phyloP scores from a whole-genome alignment of 2,329 filamentous ascomycete species.

The Colletotrichum noveboracense region DNA sequence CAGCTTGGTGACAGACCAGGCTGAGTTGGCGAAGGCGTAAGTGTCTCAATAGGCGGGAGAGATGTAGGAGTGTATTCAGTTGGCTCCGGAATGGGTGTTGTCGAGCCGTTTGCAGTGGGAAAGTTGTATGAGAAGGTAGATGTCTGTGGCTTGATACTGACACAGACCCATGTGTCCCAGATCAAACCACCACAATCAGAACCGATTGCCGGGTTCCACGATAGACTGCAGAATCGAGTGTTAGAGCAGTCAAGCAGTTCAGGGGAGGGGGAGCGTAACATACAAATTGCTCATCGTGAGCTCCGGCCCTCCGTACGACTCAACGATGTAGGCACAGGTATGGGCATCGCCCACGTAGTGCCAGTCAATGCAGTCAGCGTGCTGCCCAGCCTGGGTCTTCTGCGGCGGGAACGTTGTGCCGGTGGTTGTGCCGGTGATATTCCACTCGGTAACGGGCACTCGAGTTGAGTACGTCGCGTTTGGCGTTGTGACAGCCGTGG shows the following conservation, averaged over 20 bases:
- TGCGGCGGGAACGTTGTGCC: conserved; percentile 22
- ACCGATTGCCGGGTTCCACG: conserved; percentile 20
- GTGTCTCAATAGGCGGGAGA: not conserved
- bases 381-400: conserved; percentile 24
- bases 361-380: conserved; percentile 20
- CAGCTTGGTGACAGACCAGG: conserved; percentile 9
- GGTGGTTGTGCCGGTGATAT: not conserved
- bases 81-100: not conserved
- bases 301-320: not conserved
- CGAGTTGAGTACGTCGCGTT: not conserved
- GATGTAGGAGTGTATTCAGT: not conserved
- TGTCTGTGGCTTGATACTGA: not conserved
- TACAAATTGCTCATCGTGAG: not conserved
- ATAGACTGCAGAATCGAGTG: not conserved
- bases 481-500: not conserved
- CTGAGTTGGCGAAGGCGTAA: not conserved
- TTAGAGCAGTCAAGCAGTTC: not conserved
- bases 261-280: not conserved
- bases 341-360: conserved; percentile 1
- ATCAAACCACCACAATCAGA: conserved; percentile 19
- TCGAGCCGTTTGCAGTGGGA: not conserved
- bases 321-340: conserved; percentile 8
- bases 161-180: not conserved
- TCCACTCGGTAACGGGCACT: not conserved
- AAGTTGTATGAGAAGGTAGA: not conserved